These are phyloP conservation scores for Borealophlyctis nickersoniae DNA, from an alignment of 192 early-diverging fungal genomes.

Conservation along the genomic window DNA sequence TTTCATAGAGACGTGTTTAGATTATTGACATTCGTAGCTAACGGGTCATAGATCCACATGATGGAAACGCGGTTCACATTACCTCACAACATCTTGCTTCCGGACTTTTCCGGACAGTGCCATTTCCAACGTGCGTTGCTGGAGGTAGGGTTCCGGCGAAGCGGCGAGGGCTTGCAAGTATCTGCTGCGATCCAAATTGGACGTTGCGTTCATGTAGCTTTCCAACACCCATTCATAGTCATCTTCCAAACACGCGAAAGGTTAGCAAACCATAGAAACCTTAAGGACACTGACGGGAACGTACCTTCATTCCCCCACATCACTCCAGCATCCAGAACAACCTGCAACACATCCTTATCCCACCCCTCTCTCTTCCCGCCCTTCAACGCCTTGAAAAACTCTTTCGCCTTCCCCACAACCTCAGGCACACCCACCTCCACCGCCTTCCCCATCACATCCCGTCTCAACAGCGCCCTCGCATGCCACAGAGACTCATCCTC, in stretches of 20 bases:
- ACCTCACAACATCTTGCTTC: conserved; percentile 23
- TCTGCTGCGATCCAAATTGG: conserved; percentile 29
- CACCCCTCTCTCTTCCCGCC: conserved; percentile 1
- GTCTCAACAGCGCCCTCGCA: conserved; percentile 19
- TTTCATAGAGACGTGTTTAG: no score
- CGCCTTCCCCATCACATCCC: conserved; percentile 22
- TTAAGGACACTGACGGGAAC: background rate
- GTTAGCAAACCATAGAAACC: background rate
- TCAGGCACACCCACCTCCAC: conserved; percentile 12
- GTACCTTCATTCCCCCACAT: conserved; percentile 24
- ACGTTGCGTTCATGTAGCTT: conserved; percentile 22
- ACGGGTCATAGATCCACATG: no score
- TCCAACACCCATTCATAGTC: conserved; percentile 37
- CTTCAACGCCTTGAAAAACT: conserved; percentile 22
- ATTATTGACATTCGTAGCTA: no score
- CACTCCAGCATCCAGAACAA: conserved; percentile 38
- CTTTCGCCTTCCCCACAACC: conserved; percentile 17
- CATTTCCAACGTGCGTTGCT: conserved; percentile 19
- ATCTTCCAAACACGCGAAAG: background rate
- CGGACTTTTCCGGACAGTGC: conserved; percentile 22
- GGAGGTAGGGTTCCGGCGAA: conserved; percentile 19
- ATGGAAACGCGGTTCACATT: background rate
- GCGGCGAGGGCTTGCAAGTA: conserved; percentile 25
- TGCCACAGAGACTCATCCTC: conserved; percentile 9
- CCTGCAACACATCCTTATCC: conserved; percentile 25